These are phyloP conservation scores for Saksenaea oblongispora DNA, from an alignment of 371 early-diverging fungal genomes.

Conservation along the genomic window DNA sequence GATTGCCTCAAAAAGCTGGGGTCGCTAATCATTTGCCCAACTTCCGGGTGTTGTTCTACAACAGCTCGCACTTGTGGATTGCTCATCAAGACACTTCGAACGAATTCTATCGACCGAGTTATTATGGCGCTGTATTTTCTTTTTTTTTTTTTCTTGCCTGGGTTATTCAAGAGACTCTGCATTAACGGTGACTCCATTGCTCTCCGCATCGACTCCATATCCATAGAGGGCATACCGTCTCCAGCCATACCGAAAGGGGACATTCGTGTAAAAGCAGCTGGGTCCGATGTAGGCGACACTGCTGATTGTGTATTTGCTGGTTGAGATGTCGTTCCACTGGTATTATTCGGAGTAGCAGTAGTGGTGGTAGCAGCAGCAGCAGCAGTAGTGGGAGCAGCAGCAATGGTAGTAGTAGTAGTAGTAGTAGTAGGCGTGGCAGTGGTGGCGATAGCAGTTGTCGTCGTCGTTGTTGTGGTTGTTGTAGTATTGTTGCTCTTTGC, in stretches of 20 bases:
- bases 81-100: slow-evolving; percentile 72
- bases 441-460: slow-evolving; percentile 13
- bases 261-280: slow-evolving; percentile 12
- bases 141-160: slow-evolving; percentile 27
- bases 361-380: neutral
- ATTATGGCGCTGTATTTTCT: neutral
- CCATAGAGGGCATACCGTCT: slow-evolving; percentile 23
- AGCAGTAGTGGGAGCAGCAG: slow-evolving; percentile 1
- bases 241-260: slow-evolving; percentile 15
- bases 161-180: slow-evolving; percentile 45
- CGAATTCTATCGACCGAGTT: slow-evolving; percentile 49
- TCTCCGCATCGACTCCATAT: slow-evolving; percentile 50
- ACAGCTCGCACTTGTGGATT: slow-evolving; percentile 69
- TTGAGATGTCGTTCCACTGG: slow-evolving; percentile 1
- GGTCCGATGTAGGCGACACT: slow-evolving; percentile 8
- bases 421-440: slow-evolving; percentile 4
- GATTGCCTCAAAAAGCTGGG: slow-evolving; percentile 76
- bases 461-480: slow-evolving; percentile 5
- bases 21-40: slow-evolving; percentile 77
- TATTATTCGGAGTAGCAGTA: slow-evolving; percentile 6
- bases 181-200: slow-evolving; percentile 58
- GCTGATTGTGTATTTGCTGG: slow-evolving; percentile 9
- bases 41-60: slow-evolving; percentile 78
- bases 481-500: slow-evolving; percentile 1
- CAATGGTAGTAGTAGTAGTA: slow-evolving; percentile 14